A percentile compares a stretch with the other conserved stretches of the same genome.
Conservation (phyloP, 202 grass and related monocot species). For the Panicum virgatum region DNA sequence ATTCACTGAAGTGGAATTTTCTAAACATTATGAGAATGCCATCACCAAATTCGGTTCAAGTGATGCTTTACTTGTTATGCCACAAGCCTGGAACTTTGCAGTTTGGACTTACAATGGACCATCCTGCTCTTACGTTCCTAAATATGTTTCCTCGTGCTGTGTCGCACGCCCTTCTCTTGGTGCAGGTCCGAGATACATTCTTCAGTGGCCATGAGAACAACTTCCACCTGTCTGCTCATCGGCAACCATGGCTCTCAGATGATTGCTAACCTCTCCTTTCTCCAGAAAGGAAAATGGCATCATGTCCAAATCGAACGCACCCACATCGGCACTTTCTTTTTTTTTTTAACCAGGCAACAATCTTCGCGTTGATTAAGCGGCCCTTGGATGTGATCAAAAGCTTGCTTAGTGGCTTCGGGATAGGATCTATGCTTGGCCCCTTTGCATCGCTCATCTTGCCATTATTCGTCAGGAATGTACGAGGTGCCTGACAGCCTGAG, state of each 20-base stretch:
- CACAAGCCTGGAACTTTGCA: not conserved
- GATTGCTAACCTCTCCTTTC: slow-evolving; percentile 16
- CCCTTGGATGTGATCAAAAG: slow-evolving; percentile 31
- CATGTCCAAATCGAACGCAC: slow-evolving; percentile 34
- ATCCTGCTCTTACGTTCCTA: not conserved
- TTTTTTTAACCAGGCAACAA: slow-evolving; percentile 23
- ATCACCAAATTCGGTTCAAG: too few species aligned
- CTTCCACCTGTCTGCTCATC: slow-evolving; percentile 19
- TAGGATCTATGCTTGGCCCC: slow-evolving; percentile 38
- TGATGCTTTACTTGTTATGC: not conserved
- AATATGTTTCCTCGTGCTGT: not conserved
- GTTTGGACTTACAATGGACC: not conserved
- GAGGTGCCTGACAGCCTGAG: slow-evolving; percentile 27
- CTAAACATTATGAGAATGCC: not conserved
- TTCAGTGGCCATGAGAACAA: slow-evolving; percentile 1
- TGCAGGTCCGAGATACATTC: not conserved
- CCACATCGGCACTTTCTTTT: slow-evolving; percentile 17
- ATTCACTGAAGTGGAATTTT: not conserved
- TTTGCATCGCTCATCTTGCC: slow-evolving; percentile 42
- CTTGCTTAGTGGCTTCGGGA: slow-evolving; percentile 35
- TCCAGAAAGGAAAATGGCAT: slow-evolving; percentile 17
- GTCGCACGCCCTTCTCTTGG: not conserved
- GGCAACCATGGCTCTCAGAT: slow-evolving; percentile 18
- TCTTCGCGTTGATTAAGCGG: slow-evolving; percentile 21
- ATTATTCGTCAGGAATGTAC: slow-evolving; percentile 41